Evolutionary conservation across 345 rosid species (phyloP).

Genomic region (Kandelia obovata): DNA sequence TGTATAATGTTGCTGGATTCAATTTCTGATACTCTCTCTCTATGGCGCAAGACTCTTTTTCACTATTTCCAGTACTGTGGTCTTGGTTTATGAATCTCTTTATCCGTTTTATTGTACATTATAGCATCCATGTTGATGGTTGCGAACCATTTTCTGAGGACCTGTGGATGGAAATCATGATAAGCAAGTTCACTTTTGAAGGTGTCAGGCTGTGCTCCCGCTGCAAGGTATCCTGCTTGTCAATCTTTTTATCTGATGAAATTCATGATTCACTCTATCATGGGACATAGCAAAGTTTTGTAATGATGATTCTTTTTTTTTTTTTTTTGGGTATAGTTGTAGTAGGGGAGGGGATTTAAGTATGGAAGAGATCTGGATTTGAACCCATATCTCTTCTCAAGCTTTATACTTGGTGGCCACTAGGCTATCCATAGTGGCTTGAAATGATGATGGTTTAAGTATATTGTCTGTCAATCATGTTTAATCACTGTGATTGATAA

Average conservation of each 20-base stretch:
- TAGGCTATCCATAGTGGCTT: too few species aligned
- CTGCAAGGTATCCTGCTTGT: constrained; percentile 57
- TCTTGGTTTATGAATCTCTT: not conserved
- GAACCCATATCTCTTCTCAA: too few species aligned
- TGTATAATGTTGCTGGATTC: not conserved
- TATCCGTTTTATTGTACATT: constrained; percentile 10
- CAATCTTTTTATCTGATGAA: not conserved
- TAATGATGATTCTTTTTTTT: not conserved
- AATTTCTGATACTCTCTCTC: too few species aligned
- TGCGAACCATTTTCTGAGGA: constrained; percentile 88
- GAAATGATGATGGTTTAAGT: not conserved
- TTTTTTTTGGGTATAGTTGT: too few species aligned
- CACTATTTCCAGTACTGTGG: not conserved
- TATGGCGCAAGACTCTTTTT: not conserved
- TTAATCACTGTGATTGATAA: not conserved
- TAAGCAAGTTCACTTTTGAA: constrained; percentile 46
- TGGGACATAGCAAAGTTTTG: not conserved
- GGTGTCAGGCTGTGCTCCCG: constrained; percentile 77
- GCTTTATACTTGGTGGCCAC: too few species aligned
- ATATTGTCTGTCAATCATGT: too few species aligned
- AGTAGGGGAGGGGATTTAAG: too few species aligned
- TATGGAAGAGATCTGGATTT: too few species aligned
- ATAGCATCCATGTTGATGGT: constrained; percentile 77
- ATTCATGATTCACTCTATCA: not conserved
- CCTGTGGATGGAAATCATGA: constrained; percentile 65